Base-by-base conservation (phyloP, 352 stramenopile genomes). In the Globisporangium camurandrum region DNA sequence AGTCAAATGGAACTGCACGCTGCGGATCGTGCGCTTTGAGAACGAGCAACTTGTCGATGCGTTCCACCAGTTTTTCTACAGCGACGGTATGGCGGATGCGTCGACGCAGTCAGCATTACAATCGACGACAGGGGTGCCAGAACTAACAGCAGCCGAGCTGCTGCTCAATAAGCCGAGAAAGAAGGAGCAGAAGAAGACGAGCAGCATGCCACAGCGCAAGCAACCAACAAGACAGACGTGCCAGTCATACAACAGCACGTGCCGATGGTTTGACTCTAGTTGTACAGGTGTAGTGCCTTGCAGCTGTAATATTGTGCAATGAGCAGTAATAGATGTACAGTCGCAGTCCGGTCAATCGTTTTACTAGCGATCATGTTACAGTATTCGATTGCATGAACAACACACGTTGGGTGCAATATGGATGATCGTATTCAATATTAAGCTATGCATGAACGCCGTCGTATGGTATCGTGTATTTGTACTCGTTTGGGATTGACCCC, bases 51-150 rank as follows among this genome's bases (percentile, higher is more conserved):
- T 71, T 9, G 46, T 46, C 4, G 72, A 86, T 6, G 73, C 71
- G 1, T 89, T 89, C 59, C 64, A 87, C 56, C 66, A 86, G 42
- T 89, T 89, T 43, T 89, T 75, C 45, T 80, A 76, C 41, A 84
- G 76, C 22, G 75, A 86, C 39, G 60, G 49, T 22, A 74, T 78
- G 54, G 24, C 49, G 0, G 65, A 61, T 28, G 46, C 64, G 1
- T n/a, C n/a, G n/a, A 54, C 59, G 0, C 37, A 47, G 22, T 27
- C 50, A 14, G 24, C 46, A 12, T 39, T 56, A 14, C 39, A 49
- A 7, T 4, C 31, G 20, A 16, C 44, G 28, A n/a, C n/a, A n/a
- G n/a, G n/a, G n/a, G n/a, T n/a, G n/a, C 12, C 24, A 6, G 20
- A 6, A 44, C 3, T 43, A 8, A 50, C 74, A 7, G 72, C 64